phyloP scores from a whole-genome alignment of 2,329 filamentous ascomycete genomes.

The Clonostachys solani region DNA sequence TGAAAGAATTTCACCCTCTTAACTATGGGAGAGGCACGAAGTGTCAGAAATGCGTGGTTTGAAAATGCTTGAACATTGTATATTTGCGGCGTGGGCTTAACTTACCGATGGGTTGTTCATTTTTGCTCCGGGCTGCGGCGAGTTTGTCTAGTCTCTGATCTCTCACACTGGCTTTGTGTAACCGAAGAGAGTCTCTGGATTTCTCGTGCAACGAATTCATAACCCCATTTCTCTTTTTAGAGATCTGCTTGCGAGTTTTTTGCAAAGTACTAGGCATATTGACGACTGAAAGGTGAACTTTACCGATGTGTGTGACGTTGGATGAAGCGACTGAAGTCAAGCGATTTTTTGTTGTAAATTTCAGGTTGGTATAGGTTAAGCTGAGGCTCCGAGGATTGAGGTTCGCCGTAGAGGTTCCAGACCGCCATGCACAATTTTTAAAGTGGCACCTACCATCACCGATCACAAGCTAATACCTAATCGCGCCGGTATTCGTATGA shows the following conservation, averaged over 20 bases:
- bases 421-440: too few species aligned
- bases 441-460: too few species aligned
- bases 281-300: not conserved
- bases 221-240: conserved; percentile 77
- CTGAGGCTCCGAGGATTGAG: too few species aligned
- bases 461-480: too few species aligned
- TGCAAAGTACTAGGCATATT: conserved; percentile 72
- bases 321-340: too few species aligned
- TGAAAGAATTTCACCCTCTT: conserved; percentile 61
- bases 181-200: conserved; percentile 77
- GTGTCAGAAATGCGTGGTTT: not conserved
- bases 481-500: too few species aligned
- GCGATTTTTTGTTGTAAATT: too few species aligned
- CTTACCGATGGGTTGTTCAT: conserved; percentile 70
- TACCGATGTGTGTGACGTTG: too few species aligned
- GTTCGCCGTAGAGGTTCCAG: too few species aligned
- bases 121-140: conserved; percentile 64
- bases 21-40: conserved; percentile 10
- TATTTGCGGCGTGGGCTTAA: conserved; percentile 4
- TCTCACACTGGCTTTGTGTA: conserved; percentile 74
- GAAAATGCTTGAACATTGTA: too few species aligned
- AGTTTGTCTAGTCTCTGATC: conserved; percentile 79
- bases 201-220: conserved; percentile 79
- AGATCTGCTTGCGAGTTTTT: conserved; percentile 86
- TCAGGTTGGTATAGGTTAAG: too few species aligned